A percentile compares a stretch with the other conserved stretches of the same genome.
These are phyloP conservation scores for Fistulinella prunicolor DNA, from an alignment of 768 basidiomycete genomes.

Conservation along the genomic window DNA sequence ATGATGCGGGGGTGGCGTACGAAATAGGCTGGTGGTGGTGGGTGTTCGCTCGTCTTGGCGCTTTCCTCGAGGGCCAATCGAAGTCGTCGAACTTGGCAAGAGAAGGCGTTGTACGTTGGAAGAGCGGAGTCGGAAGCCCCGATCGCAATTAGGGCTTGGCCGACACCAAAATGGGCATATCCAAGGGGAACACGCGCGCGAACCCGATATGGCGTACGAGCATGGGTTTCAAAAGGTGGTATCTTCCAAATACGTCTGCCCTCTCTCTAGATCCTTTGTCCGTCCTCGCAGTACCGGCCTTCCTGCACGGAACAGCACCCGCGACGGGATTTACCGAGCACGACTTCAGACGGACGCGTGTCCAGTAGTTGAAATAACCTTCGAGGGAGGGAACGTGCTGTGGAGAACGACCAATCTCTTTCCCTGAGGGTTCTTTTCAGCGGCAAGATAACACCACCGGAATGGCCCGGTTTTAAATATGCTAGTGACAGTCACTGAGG, in stretches of 20 bases:
- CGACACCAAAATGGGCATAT: constrained; percentile 22
- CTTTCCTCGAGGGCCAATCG: constrained; percentile 20
- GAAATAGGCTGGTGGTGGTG: constrained; percentile 1
- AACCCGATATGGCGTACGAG: constrained; percentile 16
- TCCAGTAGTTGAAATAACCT: constrained; percentile 25
- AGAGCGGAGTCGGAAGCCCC: constrained; percentile 30
- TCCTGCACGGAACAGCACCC: constrained; percentile 15
- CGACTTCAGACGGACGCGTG: background rate
- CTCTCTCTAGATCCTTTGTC: constrained; percentile 12
- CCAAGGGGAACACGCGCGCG: constrained; percentile 7
- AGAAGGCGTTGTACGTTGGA: constrained; percentile 4
- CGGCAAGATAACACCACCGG: constrained; percentile 20
- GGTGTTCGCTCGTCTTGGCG: constrained; percentile 1
- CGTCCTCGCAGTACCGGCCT: constrained; percentile 9
- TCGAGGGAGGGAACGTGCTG: constrained; percentile 32
- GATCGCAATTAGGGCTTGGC: constrained; percentile 28
- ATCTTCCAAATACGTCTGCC: constrained; percentile 20
- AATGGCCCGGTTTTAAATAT: constrained; percentile 24
- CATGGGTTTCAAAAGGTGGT: constrained; percentile 7
- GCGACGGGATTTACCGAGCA: constrained; percentile 24
- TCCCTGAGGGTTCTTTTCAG: constrained; percentile 3
- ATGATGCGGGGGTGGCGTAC: constrained; percentile 16
- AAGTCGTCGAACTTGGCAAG: constrained; percentile 14
- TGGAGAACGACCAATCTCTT: constrained; percentile 22
- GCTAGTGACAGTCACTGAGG: background rate